Base-by-base conservation (phyloP, 2,329 filamentous ascomycete species). In the Tetracladium maxilliforme region DNA sequence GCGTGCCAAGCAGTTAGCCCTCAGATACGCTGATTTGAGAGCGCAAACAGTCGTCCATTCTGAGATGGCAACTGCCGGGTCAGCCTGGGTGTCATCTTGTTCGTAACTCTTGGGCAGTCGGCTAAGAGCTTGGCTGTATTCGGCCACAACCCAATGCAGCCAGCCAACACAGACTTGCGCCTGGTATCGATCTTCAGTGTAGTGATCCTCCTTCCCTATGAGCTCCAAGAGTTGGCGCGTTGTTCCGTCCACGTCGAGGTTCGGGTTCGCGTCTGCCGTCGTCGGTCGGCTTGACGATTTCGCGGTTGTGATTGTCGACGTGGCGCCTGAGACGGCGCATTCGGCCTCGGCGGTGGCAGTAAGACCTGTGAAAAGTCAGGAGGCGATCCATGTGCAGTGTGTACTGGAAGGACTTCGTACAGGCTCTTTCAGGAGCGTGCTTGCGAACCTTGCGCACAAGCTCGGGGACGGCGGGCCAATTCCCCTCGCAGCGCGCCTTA, bases 371-470 rank as follows among this genome's bases (percentile, higher is more conserved):
- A 19, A n/a, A 22, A 22, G 14, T 22, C 16, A 28, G 9, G 25
- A 22, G n/a, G 11, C 7, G 22, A 1, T 14, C 13, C 15, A n/a
- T 14, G n/a, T n/a, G n/a, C n/a, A n/a, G n/a, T 29, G 16, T 41
- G 29, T 35, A 36, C 30, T 25, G 18, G 19, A 15, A 20, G 22
- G 27, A 22, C 36, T n/a, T n/a, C n/a, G 41, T 75, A 94, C 87
- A 93, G 52, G 70, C 69, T 49, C 81, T 70, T 32, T 80, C 70
- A 20, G 84, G 77, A 40, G 84, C 81, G 64, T 98, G 87, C 52
- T 98, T 95, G 44, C 78, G 79, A 43, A 95, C 68, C 54, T 98
- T 98, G 48, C 87, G 73, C 41, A 90, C 75, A 34, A 92, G 66
- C 55, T 95, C 87, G 14, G 82, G 81, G 16, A 95, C 67, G 16